These are phyloP conservation scores for Aspergillus funiculosus DNA, from an alignment of 495 filamentous ascomycete genomes.

Conservation along the genomic window DNA sequence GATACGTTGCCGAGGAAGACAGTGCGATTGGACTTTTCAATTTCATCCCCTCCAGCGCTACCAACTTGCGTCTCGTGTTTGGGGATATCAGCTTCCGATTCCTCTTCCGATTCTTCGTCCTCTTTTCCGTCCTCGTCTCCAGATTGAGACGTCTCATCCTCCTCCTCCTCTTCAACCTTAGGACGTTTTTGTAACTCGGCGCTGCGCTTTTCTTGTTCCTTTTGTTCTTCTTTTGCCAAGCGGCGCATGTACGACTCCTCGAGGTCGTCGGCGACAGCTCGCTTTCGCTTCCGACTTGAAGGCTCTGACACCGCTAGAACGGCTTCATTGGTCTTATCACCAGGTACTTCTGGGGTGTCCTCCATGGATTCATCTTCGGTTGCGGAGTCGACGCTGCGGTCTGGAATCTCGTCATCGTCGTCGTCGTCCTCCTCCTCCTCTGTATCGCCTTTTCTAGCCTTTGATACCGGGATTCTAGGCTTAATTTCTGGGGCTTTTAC, in stretches of 20 bases:
- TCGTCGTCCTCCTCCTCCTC: constrained; percentile 31
- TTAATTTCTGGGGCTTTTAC: constrained; percentile 53
- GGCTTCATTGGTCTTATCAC: constrained; percentile 31
- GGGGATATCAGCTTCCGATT: constrained; percentile 28
- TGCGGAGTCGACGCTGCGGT: constrained; percentile 33
- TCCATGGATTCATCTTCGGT: constrained; percentile 43
- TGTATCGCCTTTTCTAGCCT: constrained; percentile 7
- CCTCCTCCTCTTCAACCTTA: constrained; percentile 21
- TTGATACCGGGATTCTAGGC: constrained; percentile 30
- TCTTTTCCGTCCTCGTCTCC: constrained; percentile 17
- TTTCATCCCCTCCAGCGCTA: constrained; percentile 43
- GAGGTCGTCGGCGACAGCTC: constrained; percentile 66
- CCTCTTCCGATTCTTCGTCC: constrained; percentile 24
- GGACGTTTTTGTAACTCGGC: constrained; percentile 19
- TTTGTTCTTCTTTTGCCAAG: constrained; percentile 54
- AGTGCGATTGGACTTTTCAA: constrained; percentile 84
- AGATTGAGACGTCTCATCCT: constrained; percentile 15
- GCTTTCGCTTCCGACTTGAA: constrained; percentile 70
- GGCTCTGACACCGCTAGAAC: constrained; percentile 31
- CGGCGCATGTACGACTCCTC: constrained; percentile 77
- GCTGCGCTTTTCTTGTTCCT: constrained; percentile 40
- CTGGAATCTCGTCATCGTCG: constrained; percentile 28
- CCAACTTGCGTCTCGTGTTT: constrained; percentile 53
- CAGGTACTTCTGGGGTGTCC: constrained; percentile 34
- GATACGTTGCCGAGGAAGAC: constrained; percentile 93